Percentiles rank a stretch among this genome's conserved stretches.
These are phyloP conservation scores for Aureobasidium zeae DNA, from an alignment of 2,329 filamentous ascomycete species.

Conservation along the genomic window DNA sequence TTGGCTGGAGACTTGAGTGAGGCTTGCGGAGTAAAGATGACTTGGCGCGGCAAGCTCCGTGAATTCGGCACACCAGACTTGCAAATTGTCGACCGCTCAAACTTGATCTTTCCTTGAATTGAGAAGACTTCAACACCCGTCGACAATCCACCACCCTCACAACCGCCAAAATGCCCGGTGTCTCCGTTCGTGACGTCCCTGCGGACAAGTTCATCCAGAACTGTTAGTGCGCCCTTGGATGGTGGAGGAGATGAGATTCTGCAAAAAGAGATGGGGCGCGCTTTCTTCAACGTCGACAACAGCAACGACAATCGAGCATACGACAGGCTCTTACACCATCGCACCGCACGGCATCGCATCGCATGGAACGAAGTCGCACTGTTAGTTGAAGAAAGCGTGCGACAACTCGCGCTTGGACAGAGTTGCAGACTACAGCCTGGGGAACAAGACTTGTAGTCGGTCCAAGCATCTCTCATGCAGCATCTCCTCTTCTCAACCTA, in stretches of 20 bases:
- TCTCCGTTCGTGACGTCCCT: conserved; percentile 41
- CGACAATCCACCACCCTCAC: conserved; percentile 18
- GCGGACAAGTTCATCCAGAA: conserved; percentile 82
- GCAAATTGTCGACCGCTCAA: neutral
- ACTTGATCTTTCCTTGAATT: neutral
- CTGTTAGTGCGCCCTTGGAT: conserved; percentile 38
- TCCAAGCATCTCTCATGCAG: conserved; percentile 5
- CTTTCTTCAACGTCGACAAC: neutral
- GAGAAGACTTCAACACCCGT: conserved; percentile 14
- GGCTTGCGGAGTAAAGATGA: too few relatives aligned
- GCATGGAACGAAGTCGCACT: neutral
- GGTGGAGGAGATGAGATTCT: neutral
- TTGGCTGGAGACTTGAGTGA: too few relatives aligned
- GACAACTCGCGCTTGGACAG: neutral
- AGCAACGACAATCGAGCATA: neutral
- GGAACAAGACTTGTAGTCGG: too few relatives aligned
- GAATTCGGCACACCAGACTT: conserved; percentile 9
- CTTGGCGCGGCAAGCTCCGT: conserved; percentile 8
- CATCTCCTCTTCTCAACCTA: neutral
- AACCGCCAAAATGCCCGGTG: conserved; percentile 69
- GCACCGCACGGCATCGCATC: neutral
- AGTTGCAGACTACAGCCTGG: neutral
- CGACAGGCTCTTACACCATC: neutral
- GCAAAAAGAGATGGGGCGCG: conserved; percentile 9
- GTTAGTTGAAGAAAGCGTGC: neutral